Evolutionary conservation across 164 flowering plant genomes (phyloP).

Genomic region (Dillenia turbinata): DNA sequence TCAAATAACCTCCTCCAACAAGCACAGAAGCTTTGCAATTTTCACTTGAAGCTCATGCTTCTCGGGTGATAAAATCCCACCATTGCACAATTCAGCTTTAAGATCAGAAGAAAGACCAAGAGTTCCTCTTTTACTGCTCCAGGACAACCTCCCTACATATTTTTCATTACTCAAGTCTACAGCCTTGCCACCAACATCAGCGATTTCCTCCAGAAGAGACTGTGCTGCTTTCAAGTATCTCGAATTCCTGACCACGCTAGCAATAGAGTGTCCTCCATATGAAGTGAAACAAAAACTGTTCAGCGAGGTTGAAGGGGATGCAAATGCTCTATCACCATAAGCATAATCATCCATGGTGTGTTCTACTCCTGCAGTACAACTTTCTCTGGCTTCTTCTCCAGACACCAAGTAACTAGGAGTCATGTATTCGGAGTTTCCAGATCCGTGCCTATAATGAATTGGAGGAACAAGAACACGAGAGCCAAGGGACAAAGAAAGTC

Average conservation of each 20-base stretch:
- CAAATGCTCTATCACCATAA: constrained; percentile 13
- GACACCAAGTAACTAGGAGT: constrained; percentile 25
- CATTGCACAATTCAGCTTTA: constrained; percentile 39
- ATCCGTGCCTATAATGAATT: constrained; percentile 29
- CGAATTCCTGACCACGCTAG: constrained; percentile 32
- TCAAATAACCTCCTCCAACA: constrained; percentile 61
- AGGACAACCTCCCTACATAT: constrained; percentile 22
- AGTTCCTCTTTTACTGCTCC: constrained; percentile 27
- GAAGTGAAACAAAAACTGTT: constrained; percentile 28
- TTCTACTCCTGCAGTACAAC: constrained; percentile 11
- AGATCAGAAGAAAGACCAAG: constrained; percentile 35
- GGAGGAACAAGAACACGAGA: constrained; percentile 32
- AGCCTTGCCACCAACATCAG: constrained; percentile 35
- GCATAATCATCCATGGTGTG: constrained; percentile 19
- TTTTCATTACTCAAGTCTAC: constrained; percentile 38
- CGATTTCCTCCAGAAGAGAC: constrained; percentile 62
- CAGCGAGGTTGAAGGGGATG: constrained; percentile 26
- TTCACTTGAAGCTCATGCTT: constrained; percentile 42
- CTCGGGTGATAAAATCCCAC: constrained; percentile 27
- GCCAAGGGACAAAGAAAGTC: constrained; percentile 47
- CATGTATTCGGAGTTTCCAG: constrained; percentile 23
- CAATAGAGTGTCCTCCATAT: constrained; percentile 29
- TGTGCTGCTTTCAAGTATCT: constrained; percentile 59
- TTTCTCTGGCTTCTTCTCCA: constrained; percentile 28
- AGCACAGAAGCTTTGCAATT: constrained; percentile 50